Evolutionary conservation across 2,329 filamentous ascomycete genomes (phyloP).

Genomic region (Cytospora piceae): DNA sequence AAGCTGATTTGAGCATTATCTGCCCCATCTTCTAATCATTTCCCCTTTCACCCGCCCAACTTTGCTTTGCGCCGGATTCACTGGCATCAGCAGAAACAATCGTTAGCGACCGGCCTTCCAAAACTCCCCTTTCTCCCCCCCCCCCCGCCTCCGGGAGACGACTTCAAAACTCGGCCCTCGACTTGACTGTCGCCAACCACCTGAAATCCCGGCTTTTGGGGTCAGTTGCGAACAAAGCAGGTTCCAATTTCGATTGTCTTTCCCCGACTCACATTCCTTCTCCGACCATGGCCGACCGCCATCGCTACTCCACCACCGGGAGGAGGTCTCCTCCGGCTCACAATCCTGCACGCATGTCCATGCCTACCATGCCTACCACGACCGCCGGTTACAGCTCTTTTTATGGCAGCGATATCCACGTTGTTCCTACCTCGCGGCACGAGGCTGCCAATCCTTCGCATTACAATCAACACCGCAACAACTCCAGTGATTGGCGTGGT

Average conservation of each 20-base stretch:
- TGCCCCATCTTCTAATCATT: constrained; percentile 14
- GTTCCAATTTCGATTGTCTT: background rate
- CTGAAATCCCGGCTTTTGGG: background rate
- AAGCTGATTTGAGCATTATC: constrained; percentile 14
- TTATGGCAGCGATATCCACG: constrained; percentile 59
- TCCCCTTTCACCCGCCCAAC: background rate
- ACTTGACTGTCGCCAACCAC: background rate
- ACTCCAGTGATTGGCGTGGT: constrained; percentile 38
- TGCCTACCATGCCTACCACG: constrained; percentile 46
- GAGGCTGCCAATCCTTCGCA: constrained; percentile 30
- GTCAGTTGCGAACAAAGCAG: constrained; percentile 1
- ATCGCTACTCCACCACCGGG: constrained; percentile 44
- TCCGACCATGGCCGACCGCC: constrained; percentile 53
- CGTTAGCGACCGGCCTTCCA: constrained; percentile 8
- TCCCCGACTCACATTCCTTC: background rate
- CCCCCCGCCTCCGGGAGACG: constrained; percentile 10
- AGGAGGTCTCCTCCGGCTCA: constrained; percentile 48
- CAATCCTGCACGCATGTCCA: constrained; percentile 57
- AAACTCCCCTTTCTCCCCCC: background rate
- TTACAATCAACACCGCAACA: constrained; percentile 36
- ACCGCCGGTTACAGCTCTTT: constrained; percentile 54
- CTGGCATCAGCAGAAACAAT: constrained; percentile 4
- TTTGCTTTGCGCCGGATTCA: constrained; percentile 11
- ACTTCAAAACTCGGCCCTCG: background rate
- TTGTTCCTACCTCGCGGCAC: constrained; percentile 49